Evolutionary conservation across 805 yeast species (phyloP), one percentile per base, ranked within the genome.

Genomic region (Wickerhamiella allomyrinae): DNA sequence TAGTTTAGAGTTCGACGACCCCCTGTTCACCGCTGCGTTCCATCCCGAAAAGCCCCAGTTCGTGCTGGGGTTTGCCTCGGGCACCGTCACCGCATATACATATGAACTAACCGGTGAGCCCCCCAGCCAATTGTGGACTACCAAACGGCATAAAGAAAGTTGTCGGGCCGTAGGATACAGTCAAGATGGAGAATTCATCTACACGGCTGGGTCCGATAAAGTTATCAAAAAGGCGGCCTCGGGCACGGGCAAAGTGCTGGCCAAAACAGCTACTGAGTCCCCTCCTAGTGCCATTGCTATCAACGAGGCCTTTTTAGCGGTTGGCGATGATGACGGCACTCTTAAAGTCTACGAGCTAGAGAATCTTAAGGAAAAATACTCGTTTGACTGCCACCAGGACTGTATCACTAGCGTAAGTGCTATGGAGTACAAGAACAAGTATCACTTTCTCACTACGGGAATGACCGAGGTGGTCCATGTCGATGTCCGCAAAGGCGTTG

Each of bases 121-220:
- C 5, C 59, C 58, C 10, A 50, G 49, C 9, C 46, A 44, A 15
- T 40, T 65, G 15, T 89, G 98, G 98, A 73, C 79, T 42, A 87
- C 96, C 0, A 82, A 74, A 53, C 71, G 97, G 56, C 97, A 89
- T 57, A 86, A 85, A 58, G 87, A 85, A 1, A 79, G 94, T 49
- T 84, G 94, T 46, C 65, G 98, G 34, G 73, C 80, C 3, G 63
- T 83, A 2, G 63, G 73, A 7, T 77, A 84, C 57, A 82, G 77
- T 46, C 73, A 76, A 29, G 65, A 70, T 1, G 85, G 85, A 2
- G 57, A 61, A 5, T 69, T 70, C n/a, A 69, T 86, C 0, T 82
- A 67, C 53, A 69, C 94, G 0, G 74, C 77, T 15, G 97, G 97
- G 0, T 71, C 81, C 0, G 98, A 89, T 48, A 73, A 74, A 37